phyloP scores from a whole-genome alignment of 1,284 basidiomycete species.

The Puccinia hordei region DNA sequence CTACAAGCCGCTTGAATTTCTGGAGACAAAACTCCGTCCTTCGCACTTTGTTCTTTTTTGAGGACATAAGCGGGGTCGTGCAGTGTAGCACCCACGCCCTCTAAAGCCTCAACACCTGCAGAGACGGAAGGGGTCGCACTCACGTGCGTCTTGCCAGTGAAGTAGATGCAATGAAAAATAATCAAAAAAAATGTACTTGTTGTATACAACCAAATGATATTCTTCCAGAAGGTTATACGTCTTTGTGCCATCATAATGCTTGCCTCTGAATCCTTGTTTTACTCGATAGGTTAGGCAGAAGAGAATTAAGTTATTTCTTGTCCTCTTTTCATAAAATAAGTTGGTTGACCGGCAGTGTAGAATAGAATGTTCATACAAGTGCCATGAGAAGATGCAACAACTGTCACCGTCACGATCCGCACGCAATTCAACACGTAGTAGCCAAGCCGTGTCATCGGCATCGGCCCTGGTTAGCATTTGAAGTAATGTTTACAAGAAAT shows the following conservation, averaged over 20 bases:
- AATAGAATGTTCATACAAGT: too few species aligned
- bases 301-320: too few species aligned
- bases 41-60: neutral
- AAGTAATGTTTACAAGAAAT: too few species aligned
- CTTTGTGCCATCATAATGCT: neutral
- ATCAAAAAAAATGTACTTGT: neutral
- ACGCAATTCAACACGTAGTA: neutral
- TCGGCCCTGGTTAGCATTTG: neutral
- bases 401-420: neutral
- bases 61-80: neutral
- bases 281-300: too few species aligned
- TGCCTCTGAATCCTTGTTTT: neutral
- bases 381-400: neutral
- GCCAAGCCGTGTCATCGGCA: neutral
- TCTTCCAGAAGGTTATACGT: neutral
- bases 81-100: neutral
- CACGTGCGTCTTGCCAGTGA: neutral
- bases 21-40: neutral
- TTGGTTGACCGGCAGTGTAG: too few species aligned
- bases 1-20: neutral
- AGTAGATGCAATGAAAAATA: neutral
- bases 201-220: neutral
- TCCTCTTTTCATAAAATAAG: neutral
- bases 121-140: neutral
- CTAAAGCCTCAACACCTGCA: neutral